Base-by-base conservation (phyloP, 768 basidiomycete species). In the Amanita muscaria region DNA sequence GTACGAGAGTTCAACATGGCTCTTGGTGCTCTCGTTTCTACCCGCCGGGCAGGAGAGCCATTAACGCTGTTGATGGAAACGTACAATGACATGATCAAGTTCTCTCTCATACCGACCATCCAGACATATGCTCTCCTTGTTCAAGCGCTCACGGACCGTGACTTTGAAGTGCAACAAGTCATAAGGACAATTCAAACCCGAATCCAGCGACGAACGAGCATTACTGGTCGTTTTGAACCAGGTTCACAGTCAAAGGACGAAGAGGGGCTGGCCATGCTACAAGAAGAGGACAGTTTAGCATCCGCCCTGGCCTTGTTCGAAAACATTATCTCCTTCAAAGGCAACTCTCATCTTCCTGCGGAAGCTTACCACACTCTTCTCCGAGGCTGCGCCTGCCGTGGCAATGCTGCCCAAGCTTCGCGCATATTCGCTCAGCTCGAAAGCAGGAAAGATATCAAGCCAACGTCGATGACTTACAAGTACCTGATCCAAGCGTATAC, bases 221-320 rank as follows among this genome's bases (percentile, higher is more conserved):
- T 38, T 24, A 46, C 60, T 3, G 57, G 57, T n/a, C 51, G 56
- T 5, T 44, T 51, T 1, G 54, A 61, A 12, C 53, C 45, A 4
- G 41, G 46, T 19, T 36, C 43, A 1, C 36, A 55, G 5, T 56
- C 61, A 3, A 27, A 37, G 0, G 72, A 73, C 41, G 51, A 68
- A 31, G 56, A 56, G 18, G 69, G 69, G 7, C 67, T 75, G 31
- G 61, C 59, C 0, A 49, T 60, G 2, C 70, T 88, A 18, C 64
- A 64, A 16, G 53, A 67, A 22, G 90, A 93, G 57, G 74, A 77
- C 53, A 88, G 85, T 50, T 80, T 90, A 48, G 56, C 65, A 0
- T 73, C 78, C 0, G 88, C 88, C 0, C 66, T 90, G 64, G 71
- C 76, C 12, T 64, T 93, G 12, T 92, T 92, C 60, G 71, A 83